phyloP scores from a whole-genome alignment of 2,329 filamentous ascomycete genomes.

The Phialophora expanda region DNA sequence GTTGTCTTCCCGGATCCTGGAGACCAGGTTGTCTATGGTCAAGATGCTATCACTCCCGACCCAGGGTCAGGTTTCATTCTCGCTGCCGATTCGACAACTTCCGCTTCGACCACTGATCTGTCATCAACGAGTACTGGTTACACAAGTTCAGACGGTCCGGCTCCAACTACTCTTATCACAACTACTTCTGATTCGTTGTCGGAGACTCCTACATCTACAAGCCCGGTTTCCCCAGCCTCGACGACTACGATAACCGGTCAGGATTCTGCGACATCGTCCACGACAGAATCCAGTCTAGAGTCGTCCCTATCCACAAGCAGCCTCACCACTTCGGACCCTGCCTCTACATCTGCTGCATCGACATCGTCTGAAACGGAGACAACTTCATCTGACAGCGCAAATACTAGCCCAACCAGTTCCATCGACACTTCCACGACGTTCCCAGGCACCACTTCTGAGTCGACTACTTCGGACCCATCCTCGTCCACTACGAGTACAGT shows the following conservation, averaged over 20 bases:
- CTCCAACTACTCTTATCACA: neutral
- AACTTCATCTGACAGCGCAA: neutral
- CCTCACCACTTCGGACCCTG: neutral
- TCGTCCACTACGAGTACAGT: neutral
- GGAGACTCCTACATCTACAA: neutral
- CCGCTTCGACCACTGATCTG: neutral
- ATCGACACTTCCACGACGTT: neutral
- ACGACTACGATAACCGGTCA: no score
- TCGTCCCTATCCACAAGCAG: no score
- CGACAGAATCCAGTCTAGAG: no score
- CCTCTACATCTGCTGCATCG: neutral
- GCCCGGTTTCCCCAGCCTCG: neutral
- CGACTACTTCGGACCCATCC: neutral
- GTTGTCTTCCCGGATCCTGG: slow-evolving; percentile 71
- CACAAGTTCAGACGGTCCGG: neutral
- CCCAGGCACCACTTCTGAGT: neutral
- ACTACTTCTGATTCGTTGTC: neutral
- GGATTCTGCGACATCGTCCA: no score
- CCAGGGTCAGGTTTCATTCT: slow-evolving; percentile 31
- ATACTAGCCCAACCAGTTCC: neutral
- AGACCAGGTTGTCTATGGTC: slow-evolving; percentile 53
- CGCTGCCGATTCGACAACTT: slow-evolving; percentile 17
- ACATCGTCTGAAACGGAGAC: neutral
- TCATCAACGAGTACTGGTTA: neutral
- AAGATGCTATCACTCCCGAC: slow-evolving; percentile 38